phyloP scores from a whole-genome alignment of 805 yeast species.

The Candida ascalaphidarum region DNA sequence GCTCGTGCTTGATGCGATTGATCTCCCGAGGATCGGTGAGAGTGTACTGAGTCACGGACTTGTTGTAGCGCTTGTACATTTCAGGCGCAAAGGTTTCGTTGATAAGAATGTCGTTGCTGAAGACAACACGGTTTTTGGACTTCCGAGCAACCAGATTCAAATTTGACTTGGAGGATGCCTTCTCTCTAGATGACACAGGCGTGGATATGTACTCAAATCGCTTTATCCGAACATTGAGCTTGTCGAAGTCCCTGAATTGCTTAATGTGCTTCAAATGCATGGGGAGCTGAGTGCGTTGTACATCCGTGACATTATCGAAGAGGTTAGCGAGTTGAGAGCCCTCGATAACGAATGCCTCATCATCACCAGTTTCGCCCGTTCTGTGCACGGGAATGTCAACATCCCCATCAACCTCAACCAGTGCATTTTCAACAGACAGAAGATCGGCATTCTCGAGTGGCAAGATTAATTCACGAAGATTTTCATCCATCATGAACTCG shows the following conservation, averaged over 20 bases:
- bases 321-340: constrained; percentile 17
- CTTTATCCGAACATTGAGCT: constrained; percentile 18
- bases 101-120: constrained; percentile 39
- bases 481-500: constrained; percentile 23
- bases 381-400: not conserved
- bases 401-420: not conserved
- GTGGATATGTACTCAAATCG: constrained; percentile 19
- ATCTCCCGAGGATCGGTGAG: constrained; percentile 43
- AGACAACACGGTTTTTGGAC: constrained; percentile 18
- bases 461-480: constrained; percentile 21
- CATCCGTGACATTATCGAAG: constrained; percentile 13
- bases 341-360: constrained; percentile 13
- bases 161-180: no score
- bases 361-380: constrained; percentile 2
- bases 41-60: constrained; percentile 42
- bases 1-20: constrained; percentile 51
- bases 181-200: not conserved
- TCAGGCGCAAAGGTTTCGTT: constrained; percentile 46
- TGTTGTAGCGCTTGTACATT: constrained; percentile 47
- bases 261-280: constrained; percentile 23
- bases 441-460: constrained; percentile 3
- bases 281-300: constrained; percentile 19
- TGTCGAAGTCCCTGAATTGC: constrained; percentile 27
- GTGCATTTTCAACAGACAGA: not conserved
- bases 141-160: constrained; percentile 3